Evolutionary conservation across 2,329 filamentous ascomycete species (phyloP), one percentile per base, ranked within the genome.

Genomic region (Penicillium sp.): DNA sequence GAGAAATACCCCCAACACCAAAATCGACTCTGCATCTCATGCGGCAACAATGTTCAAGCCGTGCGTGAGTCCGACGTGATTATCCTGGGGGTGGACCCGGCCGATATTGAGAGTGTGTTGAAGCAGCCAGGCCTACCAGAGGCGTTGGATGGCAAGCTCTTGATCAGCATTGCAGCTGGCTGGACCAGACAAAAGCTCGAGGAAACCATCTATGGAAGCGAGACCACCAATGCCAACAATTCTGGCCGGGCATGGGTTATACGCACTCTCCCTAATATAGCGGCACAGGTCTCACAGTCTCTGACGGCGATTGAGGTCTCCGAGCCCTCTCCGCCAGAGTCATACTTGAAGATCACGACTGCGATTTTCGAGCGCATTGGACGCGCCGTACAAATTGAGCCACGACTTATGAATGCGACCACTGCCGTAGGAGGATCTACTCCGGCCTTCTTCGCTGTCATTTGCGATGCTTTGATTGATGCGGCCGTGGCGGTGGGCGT

Each of bases 401-500:
- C 85, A 0, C 72, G 76, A 1, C 76, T 80, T 44, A 86, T 89
- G 83, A 84, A 88, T 69, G 85, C 81, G 1, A 79, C 78, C 40
- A 88, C 86, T 0, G 85, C 85, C 0, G 78, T 88, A 2, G 87
- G 84, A 4, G 86, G 87, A 1, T 88, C 86, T 0, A 86, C 86
- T 0, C 86, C 86, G 1, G 87, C 86, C 0, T 88, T 89, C 72
- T 83, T 84, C 47, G 85, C 86, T 0, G 74, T 89, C 7, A 79
- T 88, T 40, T 78, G 86, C 5, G 87, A 89, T 68, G 84, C 84
- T 0, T 78, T 88, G 61, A 84, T 86, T 2, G 86, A 88, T 68
- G 87, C 86, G 0, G 86, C 82, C 1, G 85, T 89, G 2, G 86
- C 86, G 0, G 88, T 88, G 80, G 87, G 87, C 1, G 68, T 89